These are phyloP conservation scores for Coemansia umbellata DNA, from an alignment of 192 early-diverging fungal genomes.

Conservation along the genomic window DNA sequence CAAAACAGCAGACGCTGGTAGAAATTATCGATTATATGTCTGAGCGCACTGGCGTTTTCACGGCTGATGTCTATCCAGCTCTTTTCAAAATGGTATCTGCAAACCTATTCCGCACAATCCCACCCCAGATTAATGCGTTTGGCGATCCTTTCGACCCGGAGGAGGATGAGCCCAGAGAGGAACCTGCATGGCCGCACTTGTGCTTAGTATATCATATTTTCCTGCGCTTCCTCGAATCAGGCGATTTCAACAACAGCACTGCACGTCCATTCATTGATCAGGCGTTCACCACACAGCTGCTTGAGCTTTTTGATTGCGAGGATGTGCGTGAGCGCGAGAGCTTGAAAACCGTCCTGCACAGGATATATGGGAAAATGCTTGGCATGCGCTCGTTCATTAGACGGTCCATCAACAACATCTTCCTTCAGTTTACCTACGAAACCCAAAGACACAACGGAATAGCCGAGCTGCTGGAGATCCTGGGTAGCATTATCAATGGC, in stretches of 20 bases:
- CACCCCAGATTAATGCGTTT: conserved; percentile 90
- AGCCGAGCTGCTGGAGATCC: conserved; percentile 95
- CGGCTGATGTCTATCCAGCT: conserved; percentile 85
- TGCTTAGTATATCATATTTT: conserved; percentile 99
- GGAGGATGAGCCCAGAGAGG: conserved; percentile 97
- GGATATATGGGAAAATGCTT: conserved; percentile 98
- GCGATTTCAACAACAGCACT: conserved; percentile 95
- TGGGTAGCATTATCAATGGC: conserved; percentile 99
- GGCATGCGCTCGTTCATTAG: conserved; percentile 96
- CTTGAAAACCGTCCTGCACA: conserved; percentile 95
- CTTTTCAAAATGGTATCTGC: conserved; percentile 93
- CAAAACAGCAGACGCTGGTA: conserved; percentile 85
- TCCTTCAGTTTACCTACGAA: conserved; percentile 98
- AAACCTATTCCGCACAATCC: conserved; percentile 95
- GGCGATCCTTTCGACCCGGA: conserved; percentile 99
- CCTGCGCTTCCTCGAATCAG: conserved; percentile 94
- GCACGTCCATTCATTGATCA: conserved; percentile 97
- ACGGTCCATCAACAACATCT: conserved; percentile 96
- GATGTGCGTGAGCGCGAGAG: conserved; percentile 99
- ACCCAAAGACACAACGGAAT: conserved; percentile 96
- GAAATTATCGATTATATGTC: conserved; percentile 94
- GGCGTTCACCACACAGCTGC: conserved; percentile 77
- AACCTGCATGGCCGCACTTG: conserved; percentile 96
- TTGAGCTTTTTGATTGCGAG: conserved; percentile 98
- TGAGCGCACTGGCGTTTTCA: conserved; percentile 83